Conservation (phyloP, 768 basidiomycete species). For the Mycena alexandri region DNA sequence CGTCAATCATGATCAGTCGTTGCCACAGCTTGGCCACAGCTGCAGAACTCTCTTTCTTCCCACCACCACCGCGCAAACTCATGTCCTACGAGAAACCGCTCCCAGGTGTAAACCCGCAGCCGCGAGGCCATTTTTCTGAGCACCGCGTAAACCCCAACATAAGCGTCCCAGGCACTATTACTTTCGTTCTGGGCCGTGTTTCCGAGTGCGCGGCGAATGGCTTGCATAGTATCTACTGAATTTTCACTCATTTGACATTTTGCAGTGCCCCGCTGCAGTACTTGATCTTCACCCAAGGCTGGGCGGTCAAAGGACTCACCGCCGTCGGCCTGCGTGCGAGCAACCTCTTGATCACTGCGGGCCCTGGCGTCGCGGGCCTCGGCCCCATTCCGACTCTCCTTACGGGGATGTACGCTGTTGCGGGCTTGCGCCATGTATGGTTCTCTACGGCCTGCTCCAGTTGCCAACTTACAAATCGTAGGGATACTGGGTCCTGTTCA, state of each 20-base stretch:
- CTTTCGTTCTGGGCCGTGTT: constrained; percentile 27
- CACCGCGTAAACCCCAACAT: not conserved
- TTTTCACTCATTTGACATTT: not conserved
- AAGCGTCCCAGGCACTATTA: constrained; percentile 9
- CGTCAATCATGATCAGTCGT: too few relatives aligned
- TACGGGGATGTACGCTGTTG: constrained; percentile 36
- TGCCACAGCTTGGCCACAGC: too few relatives aligned
- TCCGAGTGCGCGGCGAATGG: constrained; percentile 21
- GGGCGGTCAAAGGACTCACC: constrained; percentile 35
- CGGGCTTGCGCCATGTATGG: constrained; percentile 28
- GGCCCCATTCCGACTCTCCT: constrained; percentile 33
- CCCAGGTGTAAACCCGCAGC: not conserved
- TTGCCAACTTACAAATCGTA: not conserved
- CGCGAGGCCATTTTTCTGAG: not conserved
- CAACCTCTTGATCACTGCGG: constrained; percentile 21
- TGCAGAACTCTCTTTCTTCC: too few relatives aligned
- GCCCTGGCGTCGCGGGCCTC: constrained; percentile 32
- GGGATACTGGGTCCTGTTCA: constrained; percentile 29
- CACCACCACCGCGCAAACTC: too few relatives aligned
- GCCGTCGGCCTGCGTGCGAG: constrained; percentile 35
- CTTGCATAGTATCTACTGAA: not conserved
- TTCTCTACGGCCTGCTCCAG: not conserved
- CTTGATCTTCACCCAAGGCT: constrained; percentile 31
- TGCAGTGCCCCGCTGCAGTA: constrained; percentile 36
- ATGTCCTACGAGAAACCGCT: constrained; percentile 11